phyloP scores from a whole-genome alignment of 768 basidiomycete genomes.

The Panaeolus cyanescens region DNA sequence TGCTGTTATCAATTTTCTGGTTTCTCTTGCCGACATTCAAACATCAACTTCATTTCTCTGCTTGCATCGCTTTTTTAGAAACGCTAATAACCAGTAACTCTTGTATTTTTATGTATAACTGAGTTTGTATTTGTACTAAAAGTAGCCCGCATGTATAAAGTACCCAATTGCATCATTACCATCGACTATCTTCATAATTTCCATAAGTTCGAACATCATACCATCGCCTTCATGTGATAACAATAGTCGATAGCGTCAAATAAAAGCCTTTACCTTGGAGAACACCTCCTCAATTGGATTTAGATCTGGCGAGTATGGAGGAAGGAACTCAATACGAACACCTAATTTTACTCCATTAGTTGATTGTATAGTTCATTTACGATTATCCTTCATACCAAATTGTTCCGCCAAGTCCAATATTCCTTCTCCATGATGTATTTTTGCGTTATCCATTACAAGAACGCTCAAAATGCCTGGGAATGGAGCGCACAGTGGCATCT shows the following conservation, averaged over 20 bases:
- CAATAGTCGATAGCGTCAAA: constrained; percentile 20
- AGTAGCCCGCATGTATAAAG: constrained; percentile 31
- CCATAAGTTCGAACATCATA: constrained; percentile 25
- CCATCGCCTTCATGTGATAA: constrained; percentile 6
- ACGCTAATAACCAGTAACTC: no score
- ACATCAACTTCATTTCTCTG: no score
- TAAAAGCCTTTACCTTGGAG: constrained; percentile 32
- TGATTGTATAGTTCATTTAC: background rate
- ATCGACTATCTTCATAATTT: constrained; percentile 25
- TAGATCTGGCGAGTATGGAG: constrained; percentile 39
- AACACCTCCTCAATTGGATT: constrained; percentile 42
- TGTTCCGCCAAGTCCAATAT: constrained; percentile 19
- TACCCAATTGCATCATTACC: constrained; percentile 27
- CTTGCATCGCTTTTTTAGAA: no score
- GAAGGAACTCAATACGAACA: constrained; percentile 28
- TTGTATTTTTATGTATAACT: background rate
- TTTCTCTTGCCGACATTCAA: no score
- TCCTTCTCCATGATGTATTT: constrained; percentile 28
- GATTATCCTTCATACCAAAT: constrained; percentile 10
- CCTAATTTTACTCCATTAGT: constrained; percentile 14
- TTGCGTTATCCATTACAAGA: constrained; percentile 34
- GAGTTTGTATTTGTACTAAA: constrained; percentile 8
- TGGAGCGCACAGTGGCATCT: constrained; percentile 21
- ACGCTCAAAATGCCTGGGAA: constrained; percentile 28
- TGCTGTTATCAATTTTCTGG: no score